Base-by-base conservation (phyloP, 164 flowering plant species). In the grape (Vitis vinifera) region DNA sequence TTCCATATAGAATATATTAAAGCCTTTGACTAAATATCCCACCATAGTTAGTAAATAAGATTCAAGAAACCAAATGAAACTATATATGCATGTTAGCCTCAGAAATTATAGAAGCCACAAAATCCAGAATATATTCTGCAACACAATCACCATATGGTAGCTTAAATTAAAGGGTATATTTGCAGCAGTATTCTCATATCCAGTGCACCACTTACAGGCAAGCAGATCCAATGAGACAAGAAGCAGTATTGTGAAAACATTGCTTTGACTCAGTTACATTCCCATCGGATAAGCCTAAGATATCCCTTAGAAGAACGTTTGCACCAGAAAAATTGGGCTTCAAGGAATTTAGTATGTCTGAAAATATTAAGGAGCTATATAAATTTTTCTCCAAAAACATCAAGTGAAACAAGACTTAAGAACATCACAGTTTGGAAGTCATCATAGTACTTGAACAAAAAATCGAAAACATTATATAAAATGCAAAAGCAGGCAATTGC, bases 151-250 rank as follows among this genome's bases (percentile, higher is more conserved):
- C 44, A 37, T 37, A 37, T 3, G 7, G 44, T 37, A 0, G 44
- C 44, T 4, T 37, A 37, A 31, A 37, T 37, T 37, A 37, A 37
- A 37, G 44, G 44, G 0, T 37, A 3, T 37, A 37, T 37, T 31
- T 3, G 44, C 4, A 37, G 44, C 44, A 31, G 44, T 31, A 31
- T 0, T 31, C 7, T 31, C 7, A 37, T 37, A 37, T 37, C 44
- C 44, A 56, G 51, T 48, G 29, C 27, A 15, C 16, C 51, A 81
- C 97, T 90, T 82, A 92, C 97, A 83, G 69, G 81, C 94, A 89
- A 19, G 81, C 51, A 72, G 86, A 84, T 63, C 75, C 75, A 63
- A 13, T 56, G 50, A 47, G 65, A 81, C 82, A 87, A 68, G 58
- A 50, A 10, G 59, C 69, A 50, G 19, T 73, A n/a, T 69, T 71